Evolutionary conservation across 169 alveolate species (phyloP).

Genomic region (Cryptosporidium sp.): DNA sequence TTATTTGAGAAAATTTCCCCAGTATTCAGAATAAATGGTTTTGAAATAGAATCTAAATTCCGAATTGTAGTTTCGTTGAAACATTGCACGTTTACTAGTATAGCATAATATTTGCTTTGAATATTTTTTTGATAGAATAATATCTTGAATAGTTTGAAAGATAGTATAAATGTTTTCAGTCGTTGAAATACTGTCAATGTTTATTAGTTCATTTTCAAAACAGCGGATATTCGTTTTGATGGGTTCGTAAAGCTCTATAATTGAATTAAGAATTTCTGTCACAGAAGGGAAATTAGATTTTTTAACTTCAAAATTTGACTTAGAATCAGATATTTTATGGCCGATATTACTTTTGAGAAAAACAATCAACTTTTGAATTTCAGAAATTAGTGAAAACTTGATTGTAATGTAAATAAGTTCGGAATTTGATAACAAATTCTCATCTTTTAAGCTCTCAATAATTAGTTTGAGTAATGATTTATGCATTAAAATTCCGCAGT

Average conservation of each 20-base stretch:
- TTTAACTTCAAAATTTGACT: background rate
- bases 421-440: slow-evolving; percentile 32
- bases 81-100: background rate
- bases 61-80: background rate
- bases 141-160: background rate
- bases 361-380: background rate
- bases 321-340: background rate
- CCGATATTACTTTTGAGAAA: background rate
- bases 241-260: background rate
- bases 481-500: slow-evolving; percentile 27
- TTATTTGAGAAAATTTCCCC: background rate
- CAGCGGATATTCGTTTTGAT: background rate
- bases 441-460: slow-evolving; percentile 3
- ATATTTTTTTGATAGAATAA: background rate
- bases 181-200: background rate
- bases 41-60: slow-evolving; percentile 9
- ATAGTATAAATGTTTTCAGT: background rate
- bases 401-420: slow-evolving; percentile 31
- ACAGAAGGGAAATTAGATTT: background rate
- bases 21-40: background rate
- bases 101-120: background rate
- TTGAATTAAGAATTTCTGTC: slow-evolving; percentile 7
- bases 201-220: background rate
- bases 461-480: slow-evolving; percentile 1
- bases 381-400: slow-evolving; percentile 14